Conservation (phyloP, 768 basidiomycete genomes). For the Leccinum sublutescens region DNA sequence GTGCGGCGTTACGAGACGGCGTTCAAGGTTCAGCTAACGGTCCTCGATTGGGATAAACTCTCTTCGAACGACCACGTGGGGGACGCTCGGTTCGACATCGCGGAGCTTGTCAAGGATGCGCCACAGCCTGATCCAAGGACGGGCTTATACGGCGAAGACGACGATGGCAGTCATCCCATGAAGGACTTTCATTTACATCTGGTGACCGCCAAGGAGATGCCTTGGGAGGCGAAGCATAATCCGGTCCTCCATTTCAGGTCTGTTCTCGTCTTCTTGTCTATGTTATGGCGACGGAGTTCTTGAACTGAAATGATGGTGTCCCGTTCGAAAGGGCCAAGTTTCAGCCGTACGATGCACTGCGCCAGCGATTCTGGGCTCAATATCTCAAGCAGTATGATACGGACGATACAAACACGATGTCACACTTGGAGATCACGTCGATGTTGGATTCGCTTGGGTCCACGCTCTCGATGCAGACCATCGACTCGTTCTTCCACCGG, state of each 20-base stretch:
- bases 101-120: conserved; percentile 64
- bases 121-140: conserved; percentile 61
- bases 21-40: conserved; percentile 75
- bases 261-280: conserved; percentile 3
- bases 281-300: background rate
- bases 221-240: conserved; percentile 72
- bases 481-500: conserved; percentile 78
- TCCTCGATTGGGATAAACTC: conserved; percentile 97
- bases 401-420: conserved; percentile 73
- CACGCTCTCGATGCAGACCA: conserved; percentile 76
- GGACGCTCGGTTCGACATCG: conserved; percentile 68
- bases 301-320: conserved; percentile 5
- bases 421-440: conserved; percentile 83
- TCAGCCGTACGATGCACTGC: conserved; percentile 90
- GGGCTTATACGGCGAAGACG: conserved; percentile 42
- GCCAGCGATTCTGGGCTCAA: conserved; percentile 87
- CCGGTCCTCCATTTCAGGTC: conserved; percentile 71
- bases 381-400: conserved; percentile 89
- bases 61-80: conserved; percentile 88
- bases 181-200: conserved; percentile 69
- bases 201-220: conserved; percentile 53
- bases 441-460: conserved; percentile 98
- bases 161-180: conserved; percentile 50
- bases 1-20: conserved; percentile 82
- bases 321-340: conserved; percentile 70